Conservation (phyloP, 2,329 filamentous ascomycete species). For the Geosmithia morbida region DNA sequence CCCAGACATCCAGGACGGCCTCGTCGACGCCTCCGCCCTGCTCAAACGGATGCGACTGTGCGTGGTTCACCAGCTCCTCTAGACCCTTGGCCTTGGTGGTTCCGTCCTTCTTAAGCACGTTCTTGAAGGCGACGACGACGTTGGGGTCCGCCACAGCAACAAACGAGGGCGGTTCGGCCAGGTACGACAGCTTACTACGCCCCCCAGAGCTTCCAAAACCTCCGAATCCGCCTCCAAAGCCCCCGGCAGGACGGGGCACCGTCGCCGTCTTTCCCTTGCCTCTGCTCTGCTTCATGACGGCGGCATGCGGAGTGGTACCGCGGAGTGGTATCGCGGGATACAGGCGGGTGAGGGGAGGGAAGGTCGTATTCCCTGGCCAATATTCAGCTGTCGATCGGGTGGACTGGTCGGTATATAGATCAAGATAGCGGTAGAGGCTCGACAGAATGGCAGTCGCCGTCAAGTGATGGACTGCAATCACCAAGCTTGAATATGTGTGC, state of each 20-base stretch:
- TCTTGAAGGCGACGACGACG: constrained; percentile 82
- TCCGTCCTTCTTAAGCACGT: constrained; percentile 80
- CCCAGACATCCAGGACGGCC: constrained; percentile 77
- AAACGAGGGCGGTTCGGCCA: constrained; percentile 74
- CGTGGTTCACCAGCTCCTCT: constrained; percentile 62
- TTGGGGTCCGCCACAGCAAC: constrained; percentile 64
- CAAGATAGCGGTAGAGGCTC: background rate
- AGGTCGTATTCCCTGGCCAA: no score
- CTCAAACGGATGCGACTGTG: constrained; percentile 38
- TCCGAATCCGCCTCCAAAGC: background rate
- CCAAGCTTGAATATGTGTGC: no score
- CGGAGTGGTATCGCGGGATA: background rate
- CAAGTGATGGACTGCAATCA: background rate
- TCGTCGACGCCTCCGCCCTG: constrained; percentile 57
- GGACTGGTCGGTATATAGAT: no score
- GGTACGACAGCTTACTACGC: constrained; percentile 58
- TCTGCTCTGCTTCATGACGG: constrained; percentile 2
- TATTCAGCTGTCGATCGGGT: no score
- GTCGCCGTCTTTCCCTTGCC: constrained; percentile 1
- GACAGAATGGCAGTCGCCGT: background rate
- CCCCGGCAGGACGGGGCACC: background rate
- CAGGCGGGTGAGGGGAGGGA: background rate
- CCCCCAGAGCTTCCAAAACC: constrained; percentile 2
- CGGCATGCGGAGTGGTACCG: constrained; percentile 1
- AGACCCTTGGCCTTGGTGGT: constrained; percentile 84